These are phyloP conservation scores for Mariannaea sp. DNA, from an alignment of 2,329 filamentous ascomycete genomes.

Conservation along the genomic window DNA sequence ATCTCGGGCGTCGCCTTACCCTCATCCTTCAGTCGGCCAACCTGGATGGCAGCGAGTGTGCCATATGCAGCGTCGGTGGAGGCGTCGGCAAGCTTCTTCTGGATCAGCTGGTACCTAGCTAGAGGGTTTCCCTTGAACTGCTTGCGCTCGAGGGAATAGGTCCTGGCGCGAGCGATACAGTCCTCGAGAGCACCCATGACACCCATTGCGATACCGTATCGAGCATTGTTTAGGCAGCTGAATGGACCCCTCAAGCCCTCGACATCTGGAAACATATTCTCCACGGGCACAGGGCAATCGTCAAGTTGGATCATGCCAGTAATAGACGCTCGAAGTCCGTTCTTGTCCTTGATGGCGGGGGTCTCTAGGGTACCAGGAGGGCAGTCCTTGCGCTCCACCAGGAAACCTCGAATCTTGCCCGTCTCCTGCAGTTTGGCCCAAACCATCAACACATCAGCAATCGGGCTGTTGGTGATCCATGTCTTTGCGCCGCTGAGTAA, in stretches of 20 bases:
- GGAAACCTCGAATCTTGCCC: slow-evolving; percentile 91
- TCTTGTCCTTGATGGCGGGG: slow-evolving; percentile 93
- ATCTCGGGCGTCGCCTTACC: slow-evolving; percentile 90
- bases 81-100: slow-evolving; percentile 97
- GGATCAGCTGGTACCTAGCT: slow-evolving; percentile 93
- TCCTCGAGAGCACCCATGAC: slow-evolving; percentile 95
- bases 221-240: slow-evolving; percentile 89
- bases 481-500: slow-evolving; percentile 84
- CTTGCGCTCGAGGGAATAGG: slow-evolving; percentile 88
- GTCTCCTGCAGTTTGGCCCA: slow-evolving; percentile 94
- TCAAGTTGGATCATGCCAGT: slow-evolving; percentile 99
- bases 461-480: slow-evolving; percentile 95
- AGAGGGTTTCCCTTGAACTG: slow-evolving; percentile 97
- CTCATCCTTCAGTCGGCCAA: slow-evolving; percentile 89
- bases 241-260: slow-evolving; percentile 90
- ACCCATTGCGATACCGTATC: slow-evolving; percentile 92
- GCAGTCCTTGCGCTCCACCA: slow-evolving; percentile 84
- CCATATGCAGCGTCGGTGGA: slow-evolving; percentile 89
- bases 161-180: slow-evolving; percentile 77
- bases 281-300: slow-evolving; percentile 82
- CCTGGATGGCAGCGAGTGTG: slow-evolving; percentile 86
- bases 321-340: slow-evolving; percentile 86
- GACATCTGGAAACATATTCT: slow-evolving; percentile 91
- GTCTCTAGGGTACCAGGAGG: slow-evolving; percentile 90
- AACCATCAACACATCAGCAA: slow-evolving; percentile 81